Evolutionary conservation across 495 filamentous ascomycete species (phyloP).

Genomic region (Sporormia fimetaria): DNA sequence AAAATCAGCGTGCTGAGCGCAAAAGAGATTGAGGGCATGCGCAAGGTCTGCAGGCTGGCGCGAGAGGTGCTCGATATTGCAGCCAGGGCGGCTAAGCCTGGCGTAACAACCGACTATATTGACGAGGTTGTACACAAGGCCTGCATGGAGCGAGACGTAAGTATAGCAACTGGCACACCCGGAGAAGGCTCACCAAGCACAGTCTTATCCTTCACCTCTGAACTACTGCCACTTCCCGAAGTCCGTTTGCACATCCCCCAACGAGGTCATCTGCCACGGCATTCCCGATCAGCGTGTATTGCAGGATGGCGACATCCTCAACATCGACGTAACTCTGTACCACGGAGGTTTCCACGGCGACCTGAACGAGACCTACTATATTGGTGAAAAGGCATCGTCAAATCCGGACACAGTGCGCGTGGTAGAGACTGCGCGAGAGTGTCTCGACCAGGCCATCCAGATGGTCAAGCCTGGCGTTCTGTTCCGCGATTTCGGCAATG

Average conservation of each 20-base stretch:
- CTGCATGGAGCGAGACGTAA: constrained; percentile 81
- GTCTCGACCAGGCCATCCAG: constrained; percentile 34
- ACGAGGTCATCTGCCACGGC: constrained; percentile 70
- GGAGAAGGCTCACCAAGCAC: background rate
- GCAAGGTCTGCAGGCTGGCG: constrained; percentile 79
- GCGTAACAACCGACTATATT: constrained; percentile 91
- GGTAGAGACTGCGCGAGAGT: constrained; percentile 32
- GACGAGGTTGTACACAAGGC: constrained; percentile 95
- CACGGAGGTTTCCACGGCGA: constrained; percentile 37
- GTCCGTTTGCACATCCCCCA: constrained; percentile 89
- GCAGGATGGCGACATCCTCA: constrained; percentile 36
- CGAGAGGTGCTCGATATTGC: constrained; percentile 91
- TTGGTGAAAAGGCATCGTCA: constrained; percentile 30
- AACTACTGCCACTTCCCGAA: constrained; percentile 98
- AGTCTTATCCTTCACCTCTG: constrained; percentile 93
- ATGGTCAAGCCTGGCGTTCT: constrained; percentile 36
- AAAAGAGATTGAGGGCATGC: constrained; percentile 75
- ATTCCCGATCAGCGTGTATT: constrained; percentile 36
- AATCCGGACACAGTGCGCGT: constrained; percentile 35
- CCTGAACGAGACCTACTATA: constrained; percentile 38
- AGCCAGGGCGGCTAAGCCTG: constrained; percentile 66
- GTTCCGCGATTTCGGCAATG: constrained; percentile 33
- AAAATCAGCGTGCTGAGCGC: constrained; percentile 75
- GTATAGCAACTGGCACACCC: constrained; percentile 22
- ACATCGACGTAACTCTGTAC: constrained; percentile 37